Percentiles rank a stretch among this genome's conserved stretches.
Conservation (phyloP, 2,329 filamentous ascomycete genomes). For the Neocatenulostroma microsporum region DNA sequence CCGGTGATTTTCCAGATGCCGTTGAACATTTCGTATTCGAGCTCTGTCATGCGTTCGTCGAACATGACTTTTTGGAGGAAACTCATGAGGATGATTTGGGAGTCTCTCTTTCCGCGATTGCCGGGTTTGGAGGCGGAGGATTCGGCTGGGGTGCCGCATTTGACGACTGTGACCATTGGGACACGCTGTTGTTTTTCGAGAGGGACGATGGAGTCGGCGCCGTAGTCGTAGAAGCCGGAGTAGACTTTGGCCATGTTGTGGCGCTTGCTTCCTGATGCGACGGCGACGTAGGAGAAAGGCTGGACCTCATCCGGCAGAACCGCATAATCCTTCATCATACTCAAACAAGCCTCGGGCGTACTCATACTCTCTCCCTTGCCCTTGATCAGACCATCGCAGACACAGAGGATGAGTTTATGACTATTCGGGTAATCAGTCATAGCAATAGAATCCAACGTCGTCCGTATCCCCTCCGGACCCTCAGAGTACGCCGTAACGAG, state of each 20-base stretch:
- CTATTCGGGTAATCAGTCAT: conserved; percentile 99
- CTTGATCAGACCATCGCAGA: conserved; percentile 97
- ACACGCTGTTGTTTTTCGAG: conserved; percentile 88
- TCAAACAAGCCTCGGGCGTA: conserved; percentile 81
- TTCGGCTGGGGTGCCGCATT: conserved; percentile 90
- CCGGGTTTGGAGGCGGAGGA: conserved; percentile 75
- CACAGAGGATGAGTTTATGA: conserved; percentile 91
- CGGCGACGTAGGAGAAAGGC: conserved; percentile 91
- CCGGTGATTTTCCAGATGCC: conserved; percentile 98
- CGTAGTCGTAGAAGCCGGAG: conserved; percentile 96
- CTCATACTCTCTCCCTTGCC: conserved; percentile 79
- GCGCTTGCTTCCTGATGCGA: conserved; percentile 88
- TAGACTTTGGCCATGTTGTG: conserved; percentile 99
- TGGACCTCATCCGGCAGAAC: conserved; percentile 73
- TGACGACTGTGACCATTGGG: conserved; percentile 94
- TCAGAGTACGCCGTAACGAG: conserved; percentile 96
- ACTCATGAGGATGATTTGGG: conserved; percentile 98
- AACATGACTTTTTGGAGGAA: conserved; percentile 99
- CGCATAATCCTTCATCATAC: conserved; percentile 91
- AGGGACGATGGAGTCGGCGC: conserved; percentile 68
- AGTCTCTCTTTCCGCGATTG: conserved; percentile 97
- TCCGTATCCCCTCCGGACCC: conserved; percentile 83
- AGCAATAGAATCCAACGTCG: conserved; percentile 90
- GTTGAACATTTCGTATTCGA: conserved; percentile 99
- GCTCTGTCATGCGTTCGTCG: conserved; percentile 97